Conservation (phyloP, 192 early-diverging fungal species). For the Anaeromyces robustus region DNA sequence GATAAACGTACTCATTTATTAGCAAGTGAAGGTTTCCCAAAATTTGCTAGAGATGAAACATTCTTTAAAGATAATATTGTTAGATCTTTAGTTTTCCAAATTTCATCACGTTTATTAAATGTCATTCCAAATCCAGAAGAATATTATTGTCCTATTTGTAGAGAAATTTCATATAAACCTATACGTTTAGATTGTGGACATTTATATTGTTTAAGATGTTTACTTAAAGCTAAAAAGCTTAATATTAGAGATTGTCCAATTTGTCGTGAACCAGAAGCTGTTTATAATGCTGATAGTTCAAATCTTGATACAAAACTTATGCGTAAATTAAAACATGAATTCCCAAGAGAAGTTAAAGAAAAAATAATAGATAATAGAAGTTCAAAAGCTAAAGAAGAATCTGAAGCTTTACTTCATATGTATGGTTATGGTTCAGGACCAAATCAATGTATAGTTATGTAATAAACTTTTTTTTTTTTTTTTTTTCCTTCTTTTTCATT, state of each 20-base stretch:
- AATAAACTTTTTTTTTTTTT: too few relatives aligned
- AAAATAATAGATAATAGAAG: not conserved
- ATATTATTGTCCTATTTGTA: constrained; percentile 66
- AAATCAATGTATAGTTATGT: not conserved
- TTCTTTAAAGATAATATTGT: constrained; percentile 37
- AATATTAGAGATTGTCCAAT: constrained; percentile 54
- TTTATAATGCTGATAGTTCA: constrained; percentile 34
- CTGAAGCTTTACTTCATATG: not conserved
- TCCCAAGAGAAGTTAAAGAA: not conserved
- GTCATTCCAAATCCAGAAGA: constrained; percentile 70
- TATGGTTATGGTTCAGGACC: not conserved
- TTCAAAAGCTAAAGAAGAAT: not conserved
- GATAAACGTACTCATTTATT: constrained; percentile 64
- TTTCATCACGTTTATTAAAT: constrained; percentile 42
- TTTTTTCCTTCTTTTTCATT: too few relatives aligned
- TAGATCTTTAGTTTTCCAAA: constrained; percentile 36
- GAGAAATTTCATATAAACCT: constrained; percentile 58
- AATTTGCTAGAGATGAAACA: constrained; percentile 23
- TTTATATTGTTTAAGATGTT: constrained; percentile 63
- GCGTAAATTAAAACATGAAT: not conserved
- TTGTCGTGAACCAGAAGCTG: constrained; percentile 44
- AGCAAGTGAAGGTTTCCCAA: constrained; percentile 29
- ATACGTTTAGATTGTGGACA: constrained; percentile 59
- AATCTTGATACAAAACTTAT: not conserved
- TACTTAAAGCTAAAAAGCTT: constrained; percentile 54